Base-by-base conservation (phyloP, 441 rosid genomes). In the Euphorbia schlechtendalii region DNA sequence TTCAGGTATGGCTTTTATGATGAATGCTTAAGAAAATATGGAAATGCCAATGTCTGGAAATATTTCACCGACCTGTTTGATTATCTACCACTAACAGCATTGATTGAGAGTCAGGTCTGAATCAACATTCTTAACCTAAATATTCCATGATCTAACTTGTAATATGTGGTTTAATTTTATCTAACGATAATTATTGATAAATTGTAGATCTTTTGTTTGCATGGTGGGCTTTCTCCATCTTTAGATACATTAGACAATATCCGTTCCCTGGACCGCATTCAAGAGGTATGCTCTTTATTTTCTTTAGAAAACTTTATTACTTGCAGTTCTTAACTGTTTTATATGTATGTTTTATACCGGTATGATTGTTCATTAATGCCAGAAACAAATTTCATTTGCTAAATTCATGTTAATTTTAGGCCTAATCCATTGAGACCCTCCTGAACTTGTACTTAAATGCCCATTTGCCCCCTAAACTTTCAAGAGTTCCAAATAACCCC, bases 11-110 rank as follows among this genome's bases (percentile, higher is more conserved):
- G 90, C 22, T 84, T 87, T 74, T 87, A 87, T 67, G 93, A 87
- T 59, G 93, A 87, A 63, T 87, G 93, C 75, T 67, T 87, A 74
- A 81, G 94, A 72, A 87, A 87, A 68, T 85, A 85, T 55, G 94
- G 94, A 63, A 85, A 87, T 82, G 94, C 90, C 43, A 87, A 83
- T 69, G 87, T 85, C 55, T 85, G 94, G 90, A 85, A 85, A 75
- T 69, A 83, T 76, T 87, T 85, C 75, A 85, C 94, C 0, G 94
- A 87, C 72, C 82, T 87, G 60, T 87, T 87, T 63, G 94, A 87
- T 80, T 87, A 85, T 74, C 81, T 86, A 28, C 89, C 89, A 15
- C 79, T 86, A 34, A 84, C 92, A 0, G 89, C 86, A 53, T 70
- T 84, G 54, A 85, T 87, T 58, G 94, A 87, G 82, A 84, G 90